Conservation (phyloP, 495 filamentous ascomycete species). For the Talaromyces ruber region DNA sequence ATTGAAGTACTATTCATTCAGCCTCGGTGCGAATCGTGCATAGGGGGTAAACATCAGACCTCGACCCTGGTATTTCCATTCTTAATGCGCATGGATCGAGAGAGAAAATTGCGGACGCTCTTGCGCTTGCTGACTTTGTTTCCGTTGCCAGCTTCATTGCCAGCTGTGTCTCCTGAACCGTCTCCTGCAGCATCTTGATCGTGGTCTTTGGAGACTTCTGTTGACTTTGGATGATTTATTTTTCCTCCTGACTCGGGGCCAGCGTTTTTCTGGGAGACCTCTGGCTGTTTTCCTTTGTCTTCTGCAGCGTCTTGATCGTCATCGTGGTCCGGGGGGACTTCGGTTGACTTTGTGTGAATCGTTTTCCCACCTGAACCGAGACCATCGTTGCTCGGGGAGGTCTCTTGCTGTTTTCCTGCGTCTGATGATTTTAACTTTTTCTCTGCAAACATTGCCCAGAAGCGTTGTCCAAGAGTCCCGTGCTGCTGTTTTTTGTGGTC, state of each 20-base stretch:
- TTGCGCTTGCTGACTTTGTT: background rate
- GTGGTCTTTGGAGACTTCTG: background rate
- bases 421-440: background rate
- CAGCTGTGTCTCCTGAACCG: background rate
- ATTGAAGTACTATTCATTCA: background rate
- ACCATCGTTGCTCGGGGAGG: background rate
- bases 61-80: background rate
- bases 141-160: background rate
- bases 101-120: conserved; percentile 3
- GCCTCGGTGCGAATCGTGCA: background rate
- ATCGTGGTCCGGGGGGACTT: background rate
- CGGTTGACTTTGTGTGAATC: background rate
- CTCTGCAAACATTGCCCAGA: background rate
- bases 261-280: background rate
- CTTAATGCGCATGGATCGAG: background rate
- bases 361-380: background rate
- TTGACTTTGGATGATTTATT: background rate
- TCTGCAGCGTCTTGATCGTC: background rate
- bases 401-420: background rate
- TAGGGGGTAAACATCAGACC: background rate
- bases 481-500: background rate
- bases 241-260: background rate
- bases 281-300: background rate
- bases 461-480: background rate
- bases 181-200: background rate